phyloP scores from a whole-genome alignment of 2,329 filamentous ascomycete genomes.

The Diplodia sapinea region DNA sequence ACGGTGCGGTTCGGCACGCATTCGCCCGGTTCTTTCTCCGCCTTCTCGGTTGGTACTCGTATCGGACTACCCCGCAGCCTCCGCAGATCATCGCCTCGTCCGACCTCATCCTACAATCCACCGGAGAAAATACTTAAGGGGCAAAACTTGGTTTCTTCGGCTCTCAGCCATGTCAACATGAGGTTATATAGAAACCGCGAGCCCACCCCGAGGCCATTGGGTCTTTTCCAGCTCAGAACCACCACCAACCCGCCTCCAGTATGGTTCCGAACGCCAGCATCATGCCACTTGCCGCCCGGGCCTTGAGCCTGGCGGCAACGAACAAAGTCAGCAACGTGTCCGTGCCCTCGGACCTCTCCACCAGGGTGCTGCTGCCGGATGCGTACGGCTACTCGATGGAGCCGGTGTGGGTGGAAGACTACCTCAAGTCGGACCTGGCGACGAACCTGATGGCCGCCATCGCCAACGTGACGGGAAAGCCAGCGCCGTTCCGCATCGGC shows the following conservation, averaged over 20 bases:
- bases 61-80: slow-evolving; percentile 26
- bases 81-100: slow-evolving; percentile 26
- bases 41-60: slow-evolving; percentile 19
- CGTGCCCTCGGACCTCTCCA: slow-evolving; percentile 18
- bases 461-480: slow-evolving; percentile 27
- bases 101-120: slow-evolving; percentile 27
- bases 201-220: neutral
- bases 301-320: slow-evolving; percentile 1
- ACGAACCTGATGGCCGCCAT: slow-evolving; percentile 28
- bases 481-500: slow-evolving; percentile 25
- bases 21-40: slow-evolving; percentile 12
- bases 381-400: slow-evolving; percentile 30
- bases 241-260: neutral
- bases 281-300: neutral
- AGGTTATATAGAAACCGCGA: slow-evolving; percentile 11
- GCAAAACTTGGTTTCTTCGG: slow-evolving; percentile 13
- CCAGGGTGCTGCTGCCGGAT: slow-evolving; percentile 16
- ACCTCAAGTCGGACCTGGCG: slow-evolving; percentile 27
- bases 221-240: neutral
- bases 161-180: neutral
- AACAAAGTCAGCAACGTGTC: slow-evolving; percentile 15
- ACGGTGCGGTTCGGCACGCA: neutral
- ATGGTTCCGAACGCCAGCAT: neutral
- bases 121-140: slow-evolving; percentile 14
- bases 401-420: slow-evolving; percentile 31